Conservation (phyloP, 768 basidiomycete species). For the Termitomyces sp. region DNA sequence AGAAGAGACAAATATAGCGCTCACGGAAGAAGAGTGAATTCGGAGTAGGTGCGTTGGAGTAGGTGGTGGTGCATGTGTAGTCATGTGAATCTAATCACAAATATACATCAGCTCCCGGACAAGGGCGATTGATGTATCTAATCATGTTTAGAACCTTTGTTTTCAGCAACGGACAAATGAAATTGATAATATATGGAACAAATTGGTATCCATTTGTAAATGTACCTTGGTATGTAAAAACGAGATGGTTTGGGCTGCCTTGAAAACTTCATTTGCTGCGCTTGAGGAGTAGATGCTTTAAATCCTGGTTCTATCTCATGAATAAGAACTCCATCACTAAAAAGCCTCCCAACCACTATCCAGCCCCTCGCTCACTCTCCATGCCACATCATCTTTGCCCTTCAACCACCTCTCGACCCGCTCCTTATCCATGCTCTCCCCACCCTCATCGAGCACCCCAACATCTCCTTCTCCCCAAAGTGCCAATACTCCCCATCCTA, state of each 20-base stretch:
- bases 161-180: background rate
- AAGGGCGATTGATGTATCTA: too few relatives aligned
- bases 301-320: background rate
- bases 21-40: constrained; percentile 61
- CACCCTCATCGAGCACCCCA: constrained; percentile 59
- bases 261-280: too few relatives aligned
- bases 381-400: constrained; percentile 37
- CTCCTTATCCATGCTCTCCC: constrained; percentile 34
- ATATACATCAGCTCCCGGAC: background rate
- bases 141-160: too few relatives aligned
- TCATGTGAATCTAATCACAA: constrained; percentile 2
- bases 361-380: constrained; percentile 66
- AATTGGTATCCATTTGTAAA: too few relatives aligned
- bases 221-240: too few relatives aligned
- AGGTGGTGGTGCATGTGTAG: constrained; percentile 16
- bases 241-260: too few relatives aligned
- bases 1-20: constrained; percentile 53
- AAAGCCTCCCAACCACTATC: constrained; percentile 33
- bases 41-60: constrained; percentile 74
- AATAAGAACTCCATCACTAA: background rate
- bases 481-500: constrained; percentile 88
- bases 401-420: constrained; percentile 60
- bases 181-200: background rate
- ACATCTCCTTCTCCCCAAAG: constrained; percentile 72
- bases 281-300: background rate